Conservation (phyloP, 2,329 filamentous ascomycete genomes). For the Xylariales sp. region DNA sequence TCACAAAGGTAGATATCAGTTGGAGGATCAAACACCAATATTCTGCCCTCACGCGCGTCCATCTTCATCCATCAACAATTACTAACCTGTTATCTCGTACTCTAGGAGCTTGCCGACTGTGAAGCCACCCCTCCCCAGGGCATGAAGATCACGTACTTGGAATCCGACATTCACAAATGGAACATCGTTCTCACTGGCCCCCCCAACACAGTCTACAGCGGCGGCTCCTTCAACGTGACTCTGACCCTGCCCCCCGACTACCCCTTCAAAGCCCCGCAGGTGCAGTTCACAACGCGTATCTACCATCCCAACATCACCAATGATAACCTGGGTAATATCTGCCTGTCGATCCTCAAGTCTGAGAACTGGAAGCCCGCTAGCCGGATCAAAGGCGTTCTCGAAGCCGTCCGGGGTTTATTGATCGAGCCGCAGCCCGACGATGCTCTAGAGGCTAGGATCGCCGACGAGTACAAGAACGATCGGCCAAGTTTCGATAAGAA, state of each 20-base stretch:
- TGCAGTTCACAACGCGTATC: slow-evolving; percentile 82
- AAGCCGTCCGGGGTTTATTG: slow-evolving; percentile 70
- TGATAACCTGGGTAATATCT: slow-evolving; percentile 80
- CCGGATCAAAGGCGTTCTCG: slow-evolving; percentile 69
- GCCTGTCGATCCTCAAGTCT: slow-evolving; percentile 73
- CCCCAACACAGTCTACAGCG: slow-evolving; percentile 43
- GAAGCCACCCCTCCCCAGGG: slow-evolving; percentile 40
- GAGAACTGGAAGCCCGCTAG: slow-evolving; percentile 92
- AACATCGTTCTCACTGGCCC: slow-evolving; percentile 44
- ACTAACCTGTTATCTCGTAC: slow-evolving; percentile 3
- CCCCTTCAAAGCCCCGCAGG: slow-evolving; percentile 80
- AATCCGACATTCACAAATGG: slow-evolving; percentile 49
- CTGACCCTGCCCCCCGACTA: slow-evolving; percentile 74
- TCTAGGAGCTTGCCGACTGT: slow-evolving; percentile 51
- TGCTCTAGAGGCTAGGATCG: slow-evolving; percentile 80
- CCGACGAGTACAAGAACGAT: slow-evolving; percentile 74
- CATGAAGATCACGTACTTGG: slow-evolving; percentile 39
- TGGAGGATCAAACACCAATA: not conserved
- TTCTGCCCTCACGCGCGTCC: not conserved
- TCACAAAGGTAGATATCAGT: slow-evolving; percentile 22
- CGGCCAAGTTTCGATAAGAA: slow-evolving; percentile 67
- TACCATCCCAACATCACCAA: slow-evolving; percentile 95
- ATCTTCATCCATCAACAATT: not conserved
- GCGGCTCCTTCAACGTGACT: slow-evolving; percentile 69
- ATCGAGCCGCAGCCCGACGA: slow-evolving; percentile 83